Evolutionary conservation across 257 asterid genomes (phyloP), one percentile per base, ranked within the genome.

Genomic region (Craterostigma plantagineum): DNA sequence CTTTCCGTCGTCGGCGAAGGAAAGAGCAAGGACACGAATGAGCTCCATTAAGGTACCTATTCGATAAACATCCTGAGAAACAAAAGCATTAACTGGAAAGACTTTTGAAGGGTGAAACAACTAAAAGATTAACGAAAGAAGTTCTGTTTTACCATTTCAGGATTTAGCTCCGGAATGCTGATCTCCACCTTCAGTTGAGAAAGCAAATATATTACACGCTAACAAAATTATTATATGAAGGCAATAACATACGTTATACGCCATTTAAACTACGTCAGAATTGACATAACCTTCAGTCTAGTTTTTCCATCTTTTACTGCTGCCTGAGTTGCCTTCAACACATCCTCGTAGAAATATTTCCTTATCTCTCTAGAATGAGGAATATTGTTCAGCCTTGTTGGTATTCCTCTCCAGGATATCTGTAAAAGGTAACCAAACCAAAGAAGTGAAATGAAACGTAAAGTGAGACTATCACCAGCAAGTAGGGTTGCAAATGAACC

Each of bases 31-130:
- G 49, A 48, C 62, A 10, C 97, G 85, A 39, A 86, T 69, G 40
- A 86, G 95, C 66, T 86, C 97, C 95, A 86, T 67, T 51, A 86
- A 63, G 39, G 97, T 86, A 78, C 97, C 97, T 71, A 86, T 86
- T 51, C 95, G 93, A 76, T 86, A 86, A 62, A 86, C 97, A 73
- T 86, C 97, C 97, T 86, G 93, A 50, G 66, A 60, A 69, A 56
- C 56, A 64, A 42, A 40, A 60, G 57, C 56, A 65, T 66, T n/a
- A n/a, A n/a, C n/a, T n/a, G 33, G 52, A 52, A 60, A 41, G 37
- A 38, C 34, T 47, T 51, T n/a, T 3, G 13, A 44, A 27, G 14
- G 7, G 34, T 11, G 53, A 58, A 50, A 33, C 18, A n/a, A 42
- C 17, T 1, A n/a, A 6, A 12, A 12, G n/a, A 12, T 9, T 34